Conservation (phyloP, 2,329 filamentous ascomycete genomes). For the Aureobasidium sp. region DNA sequence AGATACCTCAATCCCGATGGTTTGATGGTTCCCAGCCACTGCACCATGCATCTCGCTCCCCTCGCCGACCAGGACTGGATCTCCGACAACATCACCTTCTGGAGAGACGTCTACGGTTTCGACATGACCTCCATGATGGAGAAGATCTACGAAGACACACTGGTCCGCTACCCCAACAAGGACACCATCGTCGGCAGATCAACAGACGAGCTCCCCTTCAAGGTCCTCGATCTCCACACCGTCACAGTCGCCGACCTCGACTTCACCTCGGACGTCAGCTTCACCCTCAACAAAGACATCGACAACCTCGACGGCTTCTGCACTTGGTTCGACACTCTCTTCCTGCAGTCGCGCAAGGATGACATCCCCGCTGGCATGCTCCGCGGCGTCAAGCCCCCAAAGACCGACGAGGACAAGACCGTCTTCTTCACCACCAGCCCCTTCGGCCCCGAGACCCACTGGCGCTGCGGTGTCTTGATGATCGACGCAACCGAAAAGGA, state of each 20-base stretch:
- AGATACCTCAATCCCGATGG: conserved; percentile 72
- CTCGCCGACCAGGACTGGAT: conserved; percentile 70
- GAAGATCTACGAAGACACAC: conserved; percentile 65
- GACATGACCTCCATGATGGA: conserved; percentile 86
- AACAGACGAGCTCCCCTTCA: conserved; percentile 51
- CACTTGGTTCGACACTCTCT: conserved; percentile 93
- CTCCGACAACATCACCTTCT: conserved; percentile 70
- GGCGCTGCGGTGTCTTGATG: conserved; percentile 75
- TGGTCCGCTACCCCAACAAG: conserved; percentile 23
- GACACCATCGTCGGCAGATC: conserved; percentile 47
- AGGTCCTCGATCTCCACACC: conserved; percentile 67
- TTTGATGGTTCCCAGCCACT: conserved; percentile 78
- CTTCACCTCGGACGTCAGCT: conserved; percentile 62
- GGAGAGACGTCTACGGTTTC: conserved; percentile 90
- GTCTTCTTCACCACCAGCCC: conserved; percentile 88
- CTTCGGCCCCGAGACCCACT: conserved; percentile 68
- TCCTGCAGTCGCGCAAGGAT: conserved; percentile 51
- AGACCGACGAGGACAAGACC: conserved; percentile 54
- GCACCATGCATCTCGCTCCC: conserved; percentile 73
- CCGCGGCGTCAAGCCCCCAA: conserved; percentile 30
- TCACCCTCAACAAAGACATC: conserved; percentile 51
- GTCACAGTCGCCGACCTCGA: conserved; percentile 62
- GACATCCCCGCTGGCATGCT: conserved; percentile 40
- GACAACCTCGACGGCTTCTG: conserved; percentile 75
- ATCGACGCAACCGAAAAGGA: conserved; percentile 49